Evolutionary conservation across 2,329 filamentous ascomycete genomes (phyloP).

Genomic region (Colletotrichum plurivorum): DNA sequence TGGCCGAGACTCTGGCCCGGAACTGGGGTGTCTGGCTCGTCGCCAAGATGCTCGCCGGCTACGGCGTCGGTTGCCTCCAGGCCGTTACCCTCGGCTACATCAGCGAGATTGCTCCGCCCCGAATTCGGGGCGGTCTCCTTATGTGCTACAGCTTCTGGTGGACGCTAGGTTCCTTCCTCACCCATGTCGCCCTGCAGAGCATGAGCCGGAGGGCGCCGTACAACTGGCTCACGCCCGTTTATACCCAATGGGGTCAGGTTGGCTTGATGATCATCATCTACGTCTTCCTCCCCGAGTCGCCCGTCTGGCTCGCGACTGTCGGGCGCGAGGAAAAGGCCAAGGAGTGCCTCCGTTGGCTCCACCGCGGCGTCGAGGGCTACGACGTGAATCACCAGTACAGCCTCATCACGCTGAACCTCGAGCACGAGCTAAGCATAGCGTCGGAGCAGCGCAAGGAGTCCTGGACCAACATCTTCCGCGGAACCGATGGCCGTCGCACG

Average conservation of each 20-base stretch:
- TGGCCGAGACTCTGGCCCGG: conserved; percentile 53
- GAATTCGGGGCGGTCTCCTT: conserved; percentile 55
- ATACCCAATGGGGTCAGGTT: conserved; percentile 61
- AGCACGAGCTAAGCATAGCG: conserved; percentile 31
- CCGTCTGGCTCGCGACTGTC: conserved; percentile 53
- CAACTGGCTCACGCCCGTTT: conserved; percentile 56
- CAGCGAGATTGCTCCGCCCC: conserved; percentile 56
- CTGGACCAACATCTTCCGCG: conserved; percentile 48
- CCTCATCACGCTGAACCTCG: conserved; percentile 44
- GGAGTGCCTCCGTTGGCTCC: conserved; percentile 42
- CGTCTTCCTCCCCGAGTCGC: conserved; percentile 54
- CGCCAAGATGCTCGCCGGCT: conserved; percentile 51
- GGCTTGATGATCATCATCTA: conserved; percentile 57
- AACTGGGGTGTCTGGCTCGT: conserved; percentile 57
- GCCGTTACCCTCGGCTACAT: conserved; percentile 58
- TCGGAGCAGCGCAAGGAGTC: conserved; percentile 41
- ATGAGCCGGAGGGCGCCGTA: conserved; percentile 49
- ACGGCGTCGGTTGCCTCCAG: conserved; percentile 59
- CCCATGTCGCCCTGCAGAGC: conserved; percentile 55
- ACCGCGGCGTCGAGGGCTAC: conserved; percentile 46
- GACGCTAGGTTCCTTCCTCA: conserved; percentile 58
- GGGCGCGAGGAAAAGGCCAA: conserved; percentile 41
- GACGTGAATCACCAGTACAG: conserved; percentile 48
- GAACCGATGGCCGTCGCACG: conserved; percentile 48
- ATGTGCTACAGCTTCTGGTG: conserved; percentile 61